Conservation (phyloP, 495 filamentous ascomycete species). For the Aspergillus sclerotioniger region DNA sequence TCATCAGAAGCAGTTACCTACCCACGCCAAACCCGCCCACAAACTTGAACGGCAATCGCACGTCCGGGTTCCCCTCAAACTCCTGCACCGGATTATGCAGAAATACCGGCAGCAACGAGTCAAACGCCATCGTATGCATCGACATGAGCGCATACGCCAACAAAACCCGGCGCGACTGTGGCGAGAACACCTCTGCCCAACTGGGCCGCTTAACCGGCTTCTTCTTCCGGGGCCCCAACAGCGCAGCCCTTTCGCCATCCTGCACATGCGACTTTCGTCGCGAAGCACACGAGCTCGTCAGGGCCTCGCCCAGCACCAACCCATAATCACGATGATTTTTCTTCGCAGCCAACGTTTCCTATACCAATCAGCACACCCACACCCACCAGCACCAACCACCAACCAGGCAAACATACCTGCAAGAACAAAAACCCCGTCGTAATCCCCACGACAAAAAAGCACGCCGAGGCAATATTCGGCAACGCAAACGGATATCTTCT, state of each 20-base stretch:
- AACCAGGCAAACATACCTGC: conserved; percentile 28
- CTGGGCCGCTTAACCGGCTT: conserved; percentile 39
- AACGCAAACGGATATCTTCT: conserved; percentile 74
- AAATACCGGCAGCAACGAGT: conserved; percentile 79
- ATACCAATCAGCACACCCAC: neutral
- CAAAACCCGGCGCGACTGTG: conserved; percentile 74
- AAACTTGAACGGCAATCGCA: conserved; percentile 73
- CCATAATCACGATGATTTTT: conserved; percentile 67
- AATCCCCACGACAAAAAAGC: conserved; percentile 72
- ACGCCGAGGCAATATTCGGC: conserved; percentile 74
- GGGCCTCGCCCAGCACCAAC: conserved; percentile 56
- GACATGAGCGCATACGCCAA: conserved; percentile 72
- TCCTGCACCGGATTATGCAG: conserved; percentile 67
- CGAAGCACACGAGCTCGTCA: conserved; percentile 32
- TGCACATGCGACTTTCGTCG: conserved; percentile 7
- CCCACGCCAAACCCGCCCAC: conserved; percentile 71
- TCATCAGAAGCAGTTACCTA: conserved; percentile 17
- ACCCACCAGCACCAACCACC: neutral
- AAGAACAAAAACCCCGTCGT: conserved; percentile 69
- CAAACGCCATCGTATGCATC: conserved; percentile 73
- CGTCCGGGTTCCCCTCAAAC: conserved; percentile 52
- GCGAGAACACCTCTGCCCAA: conserved; percentile 66
- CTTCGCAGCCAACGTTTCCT: conserved; percentile 72
- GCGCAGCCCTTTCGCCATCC: conserved; percentile 43
- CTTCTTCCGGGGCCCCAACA: conserved; percentile 30